Conservation (phyloP, 768 basidiomycete genomes). For the Tylopilus sp. region DNA sequence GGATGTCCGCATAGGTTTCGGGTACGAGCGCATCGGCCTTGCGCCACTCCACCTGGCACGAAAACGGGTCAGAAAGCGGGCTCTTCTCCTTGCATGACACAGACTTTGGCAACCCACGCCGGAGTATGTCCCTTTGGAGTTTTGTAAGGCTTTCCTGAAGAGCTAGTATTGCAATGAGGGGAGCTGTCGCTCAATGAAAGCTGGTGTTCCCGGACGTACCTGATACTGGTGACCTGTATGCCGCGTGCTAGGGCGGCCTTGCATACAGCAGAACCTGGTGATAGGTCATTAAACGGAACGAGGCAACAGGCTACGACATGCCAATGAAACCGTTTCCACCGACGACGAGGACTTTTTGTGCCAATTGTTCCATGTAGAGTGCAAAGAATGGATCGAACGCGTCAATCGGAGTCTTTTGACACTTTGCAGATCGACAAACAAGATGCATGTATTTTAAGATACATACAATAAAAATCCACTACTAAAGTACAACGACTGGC, state of each 20-base stretch:
- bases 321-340: constrained; percentile 99
- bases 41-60: constrained; percentile 79
- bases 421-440: background rate
- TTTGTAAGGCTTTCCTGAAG: constrained; percentile 79
- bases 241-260: constrained; percentile 82
- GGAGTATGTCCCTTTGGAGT: constrained; percentile 91
- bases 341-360: constrained; percentile 78
- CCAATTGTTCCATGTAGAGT: constrained; percentile 22
- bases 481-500: background rate
- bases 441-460: background rate
- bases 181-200: background rate
- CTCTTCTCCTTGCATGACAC: constrained; percentile 11
- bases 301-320: constrained; percentile 27
- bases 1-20: constrained; percentile 62
- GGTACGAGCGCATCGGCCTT: constrained; percentile 80
- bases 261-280: constrained; percentile 87
- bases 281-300: constrained; percentile 1
- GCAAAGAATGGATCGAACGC: background rate
- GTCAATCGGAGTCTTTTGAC: background rate
- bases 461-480: background rate
- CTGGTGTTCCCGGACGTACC: constrained; percentile 40
- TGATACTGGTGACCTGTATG: constrained; percentile 85
- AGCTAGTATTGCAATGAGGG: constrained; percentile 43
- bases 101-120: constrained; percentile 77
- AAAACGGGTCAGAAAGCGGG: constrained; percentile 7